Evolutionary conservation across 2,329 filamentous ascomycete genomes (phyloP), one percentile per base, ranked within the genome.

Genomic region (Pseudogymnoascus sp.): DNA sequence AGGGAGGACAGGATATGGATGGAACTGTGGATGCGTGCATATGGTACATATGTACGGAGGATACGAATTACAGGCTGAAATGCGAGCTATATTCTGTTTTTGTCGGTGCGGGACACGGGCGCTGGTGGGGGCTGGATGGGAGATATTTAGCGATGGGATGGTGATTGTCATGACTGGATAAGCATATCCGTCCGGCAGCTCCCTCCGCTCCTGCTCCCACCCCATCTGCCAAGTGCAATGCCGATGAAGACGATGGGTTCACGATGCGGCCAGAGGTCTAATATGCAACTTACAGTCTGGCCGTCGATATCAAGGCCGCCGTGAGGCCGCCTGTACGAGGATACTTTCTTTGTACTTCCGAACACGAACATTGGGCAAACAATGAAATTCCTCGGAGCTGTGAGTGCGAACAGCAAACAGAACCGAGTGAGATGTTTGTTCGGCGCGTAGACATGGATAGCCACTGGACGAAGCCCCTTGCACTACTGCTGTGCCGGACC

Each of bases 381-480:
- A 52, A 30, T 19, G 45, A 52, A 52, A 52, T 30, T 52, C 25
- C 45, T 52, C 45, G 45, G 25, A 52, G 25, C 45, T 16, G n/a
- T 28, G 23, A 7, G 45, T 52, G 25, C 14, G 45, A 52, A 52
- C 7, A 52, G 45, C 45, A 30, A 16, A 28, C 45, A 30, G 25
- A 30, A 14, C 25, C n/a, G 12, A 30, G 45, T 52, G 45, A 52
- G 28, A 30, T 49, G 45, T 33, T 33, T 52, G 45, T 16, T 7
- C 45, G 45, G 45, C 45, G 45, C 45, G 45, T 52, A 52, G 25
- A 30, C 45, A 52, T 52, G 45, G 45, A 52, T 52, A 30, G 19
- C 45, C 25, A 52, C 45, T 52, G 45, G 45, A 30, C 45, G n/a
- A 52, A 52, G 45, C 45, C 45, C 45, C 45, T 52, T 52, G 45